These are phyloP conservation scores for Tolypocladium album DNA, from an alignment of 2,329 filamentous ascomycete genomes.

Conservation along the genomic window DNA sequence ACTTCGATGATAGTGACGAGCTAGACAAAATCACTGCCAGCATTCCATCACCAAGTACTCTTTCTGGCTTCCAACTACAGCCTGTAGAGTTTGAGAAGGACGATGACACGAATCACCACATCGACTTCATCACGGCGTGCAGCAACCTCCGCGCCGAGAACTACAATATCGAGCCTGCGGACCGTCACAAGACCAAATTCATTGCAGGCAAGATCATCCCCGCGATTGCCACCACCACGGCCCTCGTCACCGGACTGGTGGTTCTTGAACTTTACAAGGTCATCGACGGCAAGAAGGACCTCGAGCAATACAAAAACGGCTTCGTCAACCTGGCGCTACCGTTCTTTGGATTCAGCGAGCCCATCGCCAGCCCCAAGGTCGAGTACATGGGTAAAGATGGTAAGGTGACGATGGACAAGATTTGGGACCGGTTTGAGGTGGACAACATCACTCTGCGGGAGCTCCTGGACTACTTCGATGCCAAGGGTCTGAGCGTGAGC, in stretches of 20 bases:
- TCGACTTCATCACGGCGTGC: slow-evolving; percentile 96
- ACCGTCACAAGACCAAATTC: slow-evolving; percentile 98
- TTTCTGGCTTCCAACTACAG: slow-evolving; percentile 80
- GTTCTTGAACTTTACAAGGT: slow-evolving; percentile 94
- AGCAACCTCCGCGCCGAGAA: slow-evolving; percentile 96
- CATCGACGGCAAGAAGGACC: slow-evolving; percentile 87
- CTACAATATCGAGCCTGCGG: slow-evolving; percentile 89
- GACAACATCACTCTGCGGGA: slow-evolving; percentile 75
- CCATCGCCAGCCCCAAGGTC: slow-evolving; percentile 87
- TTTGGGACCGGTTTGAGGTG: slow-evolving; percentile 96
- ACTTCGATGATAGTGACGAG: slow-evolving; percentile 64
- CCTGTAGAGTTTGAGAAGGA: slow-evolving; percentile 99
- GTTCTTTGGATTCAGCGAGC: slow-evolving; percentile 98
- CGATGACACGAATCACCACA: slow-evolving; percentile 94
- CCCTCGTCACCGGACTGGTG: slow-evolving; percentile 87
- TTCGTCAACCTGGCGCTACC: slow-evolving; percentile 94
- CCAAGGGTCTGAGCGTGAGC: slow-evolving; percentile 68
- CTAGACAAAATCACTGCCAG: slow-evolving; percentile 60
- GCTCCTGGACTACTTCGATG: slow-evolving; percentile 72
- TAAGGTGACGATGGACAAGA: slow-evolving; percentile 80
- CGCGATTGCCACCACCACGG: slow-evolving; percentile 94
- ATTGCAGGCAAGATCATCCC: slow-evolving; percentile 99
- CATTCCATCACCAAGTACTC: slow-evolving; percentile 66
- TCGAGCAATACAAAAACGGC: slow-evolving; percentile 98
- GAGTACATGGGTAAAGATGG: slow-evolving; percentile 72